Evolutionary conservation across 2,329 filamentous ascomycete species (phyloP).

Genomic region (Colletotrichum somersetense): DNA sequence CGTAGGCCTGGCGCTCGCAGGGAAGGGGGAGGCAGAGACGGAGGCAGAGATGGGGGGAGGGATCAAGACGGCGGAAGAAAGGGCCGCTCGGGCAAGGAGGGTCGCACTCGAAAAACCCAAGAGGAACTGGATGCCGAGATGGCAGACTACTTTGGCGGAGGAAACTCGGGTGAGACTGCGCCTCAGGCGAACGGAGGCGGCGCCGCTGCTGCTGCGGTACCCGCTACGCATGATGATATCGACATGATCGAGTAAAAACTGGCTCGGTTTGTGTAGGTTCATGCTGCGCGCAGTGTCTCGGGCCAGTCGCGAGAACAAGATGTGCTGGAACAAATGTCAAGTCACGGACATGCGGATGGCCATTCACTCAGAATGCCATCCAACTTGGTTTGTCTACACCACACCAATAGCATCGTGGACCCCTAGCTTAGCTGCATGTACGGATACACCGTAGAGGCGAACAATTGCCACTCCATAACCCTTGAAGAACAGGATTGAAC

Average conservation of each 20-base stretch:
- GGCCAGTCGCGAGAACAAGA: conserved; percentile 3
- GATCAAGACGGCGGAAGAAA: conserved; percentile 54
- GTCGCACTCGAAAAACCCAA: conserved; percentile 84
- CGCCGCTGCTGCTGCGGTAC: conserved; percentile 51
- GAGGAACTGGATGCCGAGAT: conserved; percentile 97
- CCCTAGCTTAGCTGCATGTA: conserved; percentile 8
- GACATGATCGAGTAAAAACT: conserved; percentile 75
- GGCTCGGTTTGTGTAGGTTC: conserved; percentile 6
- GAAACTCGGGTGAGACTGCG: conserved; percentile 50
- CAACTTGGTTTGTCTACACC: neutral
- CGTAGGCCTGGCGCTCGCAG: conserved; percentile 64
- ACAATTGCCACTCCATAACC: conserved; percentile 10
- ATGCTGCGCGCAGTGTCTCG: conserved; percentile 10
- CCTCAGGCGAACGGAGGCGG: conserved; percentile 52
- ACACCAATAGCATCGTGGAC: conserved; percentile 20
- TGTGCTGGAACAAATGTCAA: conserved; percentile 4
- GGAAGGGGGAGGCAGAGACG: conserved; percentile 54
- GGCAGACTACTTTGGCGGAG: conserved; percentile 86
- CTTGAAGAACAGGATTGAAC: neutral
- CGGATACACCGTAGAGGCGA: conserved; percentile 2
- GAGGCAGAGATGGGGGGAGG: conserved; percentile 60
- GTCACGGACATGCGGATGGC: conserved; percentile 10
- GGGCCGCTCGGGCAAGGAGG: conserved; percentile 55
- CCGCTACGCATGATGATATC: conserved; percentile 66
- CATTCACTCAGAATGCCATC: conserved; percentile 17